A percentile compares a stretch with the other conserved stretches of the same genome.
phyloP scores from a whole-genome alignment of 2,329 filamentous ascomycete species.

The Pseudogymnoascus verrucosus region DNA sequence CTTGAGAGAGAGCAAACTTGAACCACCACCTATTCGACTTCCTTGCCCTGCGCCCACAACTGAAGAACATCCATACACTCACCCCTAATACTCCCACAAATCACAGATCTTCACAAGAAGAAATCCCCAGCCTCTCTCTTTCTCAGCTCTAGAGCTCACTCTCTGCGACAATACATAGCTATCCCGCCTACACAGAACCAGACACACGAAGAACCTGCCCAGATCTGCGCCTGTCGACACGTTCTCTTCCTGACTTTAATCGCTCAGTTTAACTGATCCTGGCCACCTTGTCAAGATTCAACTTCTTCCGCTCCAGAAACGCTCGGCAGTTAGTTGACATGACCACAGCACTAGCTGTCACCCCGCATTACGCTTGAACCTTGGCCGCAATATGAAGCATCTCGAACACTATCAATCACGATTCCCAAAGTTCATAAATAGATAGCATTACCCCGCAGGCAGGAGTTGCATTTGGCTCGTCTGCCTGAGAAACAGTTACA shows the following conservation, averaged over 20 bases:
- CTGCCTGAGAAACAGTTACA: not conserved
- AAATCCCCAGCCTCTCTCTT: not conserved
- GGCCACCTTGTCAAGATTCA: not conserved
- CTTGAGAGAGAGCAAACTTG: slow-evolving; percentile 3
- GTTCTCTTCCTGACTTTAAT: not conserved
- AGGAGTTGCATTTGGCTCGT: not conserved
- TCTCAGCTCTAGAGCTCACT: not conserved
- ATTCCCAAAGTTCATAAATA: slow-evolving; percentile 27
- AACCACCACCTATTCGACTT: not conserved
- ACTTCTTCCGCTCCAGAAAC: not conserved
- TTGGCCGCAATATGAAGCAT: slow-evolving; percentile 28
- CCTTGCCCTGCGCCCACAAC: slow-evolving; percentile 1
- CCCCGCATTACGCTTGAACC: slow-evolving; percentile 9
- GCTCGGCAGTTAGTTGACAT: slow-evolving; percentile 1
- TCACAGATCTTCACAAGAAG: not conserved
- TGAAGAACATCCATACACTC: not conserved
- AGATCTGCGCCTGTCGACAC: not conserved
- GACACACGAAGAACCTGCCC: not conserved
- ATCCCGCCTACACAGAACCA: not conserved
- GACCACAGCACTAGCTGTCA: slow-evolving; percentile 7
- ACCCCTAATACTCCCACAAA: slow-evolving; percentile 5
- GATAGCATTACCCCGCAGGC: slow-evolving; percentile 19
- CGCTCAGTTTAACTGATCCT: not conserved
- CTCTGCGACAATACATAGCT: not conserved
- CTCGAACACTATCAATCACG: slow-evolving; percentile 20